phyloP scores from a whole-genome alignment of 75 land plant genomes.

The Picea glauca region DNA sequence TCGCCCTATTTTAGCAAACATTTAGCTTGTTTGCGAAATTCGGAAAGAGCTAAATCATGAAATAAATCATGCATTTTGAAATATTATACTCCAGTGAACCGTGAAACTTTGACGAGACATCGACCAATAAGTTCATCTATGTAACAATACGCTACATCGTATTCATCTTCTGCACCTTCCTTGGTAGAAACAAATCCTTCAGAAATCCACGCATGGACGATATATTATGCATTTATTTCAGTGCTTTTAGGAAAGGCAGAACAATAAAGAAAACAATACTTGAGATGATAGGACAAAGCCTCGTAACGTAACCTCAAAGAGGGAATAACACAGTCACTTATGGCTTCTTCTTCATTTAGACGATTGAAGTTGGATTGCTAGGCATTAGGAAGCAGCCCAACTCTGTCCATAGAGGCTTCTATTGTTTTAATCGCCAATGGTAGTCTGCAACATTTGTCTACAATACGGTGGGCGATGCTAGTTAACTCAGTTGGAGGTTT shows the following conservation, averaged over 20 bases:
- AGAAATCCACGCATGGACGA: not conserved
- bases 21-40: not conserved
- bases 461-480: not conserved
- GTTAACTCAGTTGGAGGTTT: not conserved
- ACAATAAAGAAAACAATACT: not conserved
- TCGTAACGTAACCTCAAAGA: not conserved
- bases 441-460: not conserved
- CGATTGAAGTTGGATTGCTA: not conserved
- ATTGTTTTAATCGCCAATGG: not conserved
- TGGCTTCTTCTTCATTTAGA: not conserved
- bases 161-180: not conserved
- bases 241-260: not conserved
- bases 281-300: not conserved
- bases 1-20: not conserved
- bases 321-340: not conserved
- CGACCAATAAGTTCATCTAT: not conserved
- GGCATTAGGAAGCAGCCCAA: not conserved
- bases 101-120: not conserved
- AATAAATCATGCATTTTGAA: slow-evolving; percentile 3
- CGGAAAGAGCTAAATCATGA: not conserved
- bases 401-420: not conserved
- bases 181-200: not conserved
- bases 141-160: not conserved
- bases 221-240: not conserved
- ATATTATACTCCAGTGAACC: not conserved